Evolutionary conservation across 768 basidiomycete species (phyloP).

Genomic region (Lactifluus pinguis): DNA sequence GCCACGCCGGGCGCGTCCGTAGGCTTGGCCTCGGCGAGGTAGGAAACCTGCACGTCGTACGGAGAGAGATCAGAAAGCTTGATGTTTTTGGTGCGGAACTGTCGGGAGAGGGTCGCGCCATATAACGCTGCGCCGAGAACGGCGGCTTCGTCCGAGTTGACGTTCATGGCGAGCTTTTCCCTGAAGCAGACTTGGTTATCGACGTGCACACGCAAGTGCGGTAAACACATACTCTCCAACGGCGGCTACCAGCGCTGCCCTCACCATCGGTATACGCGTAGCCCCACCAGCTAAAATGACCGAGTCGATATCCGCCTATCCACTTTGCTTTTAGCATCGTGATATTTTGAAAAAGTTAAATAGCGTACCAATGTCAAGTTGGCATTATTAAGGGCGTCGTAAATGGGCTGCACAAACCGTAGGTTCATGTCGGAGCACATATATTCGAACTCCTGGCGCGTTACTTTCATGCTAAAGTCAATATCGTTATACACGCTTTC

Average conservation of each 20-base stretch:
- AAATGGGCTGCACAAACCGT: conserved; percentile 61
- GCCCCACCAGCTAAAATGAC: conserved; percentile 91
- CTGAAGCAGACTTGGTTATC: conserved; percentile 26
- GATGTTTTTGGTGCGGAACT: conserved; percentile 94
- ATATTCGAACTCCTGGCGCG: conserved; percentile 70
- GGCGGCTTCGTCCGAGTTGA: conserved; percentile 94
- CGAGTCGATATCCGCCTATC: conserved; percentile 70
- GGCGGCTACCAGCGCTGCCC: conserved; percentile 63
- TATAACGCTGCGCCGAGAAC: conserved; percentile 90
- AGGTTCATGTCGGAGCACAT: conserved; percentile 57
- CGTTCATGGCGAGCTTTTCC: conserved; percentile 83
- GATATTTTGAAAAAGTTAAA: not conserved
- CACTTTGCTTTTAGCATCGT: not conserved
- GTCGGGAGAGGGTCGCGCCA: conserved; percentile 78
- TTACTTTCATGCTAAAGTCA: conserved; percentile 76
- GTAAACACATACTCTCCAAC: conserved; percentile 63
- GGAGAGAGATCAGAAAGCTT: conserved; percentile 65
- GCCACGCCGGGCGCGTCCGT: conserved; percentile 29
- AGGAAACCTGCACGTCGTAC: conserved; percentile 74
- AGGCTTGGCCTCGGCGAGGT: conserved; percentile 52
- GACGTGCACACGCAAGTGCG: not conserved
- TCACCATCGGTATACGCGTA: conserved; percentile 88
- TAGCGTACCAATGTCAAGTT: conserved; percentile 54
- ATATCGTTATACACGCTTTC: conserved; percentile 87
- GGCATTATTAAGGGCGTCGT: conserved; percentile 60